Evolutionary conservation across 1,284 basidiomycete genomes (phyloP).

Genomic region (Pyrrhoderma lamaoense): DNA sequence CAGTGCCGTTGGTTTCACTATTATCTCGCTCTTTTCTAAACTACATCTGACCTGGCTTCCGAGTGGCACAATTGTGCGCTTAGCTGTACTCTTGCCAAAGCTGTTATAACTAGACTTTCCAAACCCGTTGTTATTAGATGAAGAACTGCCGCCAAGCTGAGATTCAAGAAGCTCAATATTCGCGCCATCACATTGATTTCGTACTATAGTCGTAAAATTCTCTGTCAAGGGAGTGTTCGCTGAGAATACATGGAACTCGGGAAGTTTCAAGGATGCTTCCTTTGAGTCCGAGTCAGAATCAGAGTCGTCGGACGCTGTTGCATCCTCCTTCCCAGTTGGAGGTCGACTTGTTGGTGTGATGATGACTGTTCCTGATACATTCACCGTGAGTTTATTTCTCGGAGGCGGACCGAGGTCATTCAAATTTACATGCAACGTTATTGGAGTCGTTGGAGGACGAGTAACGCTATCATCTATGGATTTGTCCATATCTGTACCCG

Average conservation of each 20-base stretch:
- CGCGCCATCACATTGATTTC: conserved; percentile 45
- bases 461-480: conserved; percentile 25
- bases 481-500: conserved; percentile 20
- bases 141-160: conserved; percentile 39
- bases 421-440: conserved; percentile 71
- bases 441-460: conserved; percentile 37
- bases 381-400: conserved; percentile 57
- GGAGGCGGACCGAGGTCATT: conserved; percentile 55
- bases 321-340: too few species aligned
- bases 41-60: conserved; percentile 16
- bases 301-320: neutral
- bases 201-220: conserved; percentile 44
- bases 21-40: conserved; percentile 11
- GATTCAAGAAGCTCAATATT: conserved; percentile 51
- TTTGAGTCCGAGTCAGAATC: conserved; percentile 22
- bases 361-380: conserved; percentile 55
- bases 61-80: conserved; percentile 11
- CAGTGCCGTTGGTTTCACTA: conserved; percentile 6
- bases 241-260: conserved; percentile 59
- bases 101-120: conserved; percentile 19
- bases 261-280: conserved; percentile 41
- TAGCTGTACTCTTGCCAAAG: conserved; percentile 30
- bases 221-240: conserved; percentile 42
- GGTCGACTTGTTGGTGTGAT: conserved; percentile 36
- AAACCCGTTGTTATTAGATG: neutral